A percentile compares a stretch with the other conserved stretches of the same genome.
Evolutionary conservation across 2,329 filamentous ascomycete species (phyloP).

Genomic region (Fusarium sp.): DNA sequence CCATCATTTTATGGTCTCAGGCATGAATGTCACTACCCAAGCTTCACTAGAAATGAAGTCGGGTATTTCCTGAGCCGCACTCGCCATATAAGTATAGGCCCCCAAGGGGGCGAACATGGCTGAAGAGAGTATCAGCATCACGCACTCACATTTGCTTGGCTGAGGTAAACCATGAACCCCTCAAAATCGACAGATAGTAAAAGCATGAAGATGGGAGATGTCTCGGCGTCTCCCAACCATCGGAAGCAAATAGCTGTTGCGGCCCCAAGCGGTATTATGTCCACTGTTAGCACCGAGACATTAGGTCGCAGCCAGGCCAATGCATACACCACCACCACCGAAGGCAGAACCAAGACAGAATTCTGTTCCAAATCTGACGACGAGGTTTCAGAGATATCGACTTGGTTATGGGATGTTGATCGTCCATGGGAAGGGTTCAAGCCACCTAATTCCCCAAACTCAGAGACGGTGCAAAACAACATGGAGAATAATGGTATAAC

Average conservation of each 20-base stretch:
- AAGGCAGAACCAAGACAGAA: background rate
- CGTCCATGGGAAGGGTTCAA: conserved; percentile 24
- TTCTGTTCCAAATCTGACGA: background rate
- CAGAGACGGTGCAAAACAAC: background rate
- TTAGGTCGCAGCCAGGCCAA: background rate
- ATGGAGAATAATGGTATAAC: background rate
- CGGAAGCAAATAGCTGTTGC: background rate
- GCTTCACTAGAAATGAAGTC: background rate
- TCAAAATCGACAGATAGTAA: background rate
- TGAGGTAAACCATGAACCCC: conserved; percentile 1
- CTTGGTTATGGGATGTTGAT: conserved; percentile 20
- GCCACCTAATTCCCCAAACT: background rate
- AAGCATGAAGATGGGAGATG: background rate
- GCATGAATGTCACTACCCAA: conserved; percentile 23
- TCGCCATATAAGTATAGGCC: conserved; percentile 14
- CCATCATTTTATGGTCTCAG: background rate
- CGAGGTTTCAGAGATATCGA: background rate
- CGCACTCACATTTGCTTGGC: background rate
- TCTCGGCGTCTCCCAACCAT: background rate
- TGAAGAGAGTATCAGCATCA: background rate
- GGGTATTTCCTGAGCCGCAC: conserved; percentile 27
- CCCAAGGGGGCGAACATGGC: background rate
- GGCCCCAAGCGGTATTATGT: background rate
- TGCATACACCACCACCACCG: background rate
- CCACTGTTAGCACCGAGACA: conserved; percentile 2